Evolutionary conservation across 306 rosid species (phyloP).

Genomic region (Leucaena leucocephala): DNA sequence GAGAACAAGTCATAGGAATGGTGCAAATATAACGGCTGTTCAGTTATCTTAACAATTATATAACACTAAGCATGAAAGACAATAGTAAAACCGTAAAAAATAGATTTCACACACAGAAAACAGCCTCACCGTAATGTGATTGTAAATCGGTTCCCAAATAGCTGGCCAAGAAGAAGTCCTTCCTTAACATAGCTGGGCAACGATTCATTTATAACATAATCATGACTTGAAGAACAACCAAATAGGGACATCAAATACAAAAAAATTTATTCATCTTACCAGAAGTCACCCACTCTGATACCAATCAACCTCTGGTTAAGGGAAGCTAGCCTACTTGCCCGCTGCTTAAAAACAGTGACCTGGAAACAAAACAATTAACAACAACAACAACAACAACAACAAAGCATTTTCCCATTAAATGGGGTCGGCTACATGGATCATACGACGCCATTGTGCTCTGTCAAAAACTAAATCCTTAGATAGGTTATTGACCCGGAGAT

Average conservation of each 20-base stretch:
- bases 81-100: slow-evolving; percentile 24
- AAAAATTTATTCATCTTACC: slow-evolving; percentile 60
- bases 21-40: slow-evolving; percentile 23
- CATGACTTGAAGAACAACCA: slow-evolving; percentile 28
- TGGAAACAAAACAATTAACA: slow-evolving; percentile 48
- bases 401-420: too few species aligned
- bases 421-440: too few species aligned
- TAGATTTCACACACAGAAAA: slow-evolving; percentile 33
- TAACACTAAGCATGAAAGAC: slow-evolving; percentile 2
- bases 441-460: too few species aligned
- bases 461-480: too few species aligned
- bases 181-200: slow-evolving; percentile 74
- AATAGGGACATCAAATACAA: slow-evolving; percentile 6
- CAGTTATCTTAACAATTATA: slow-evolving; percentile 25
- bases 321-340: slow-evolving; percentile 77
- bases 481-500: too few species aligned
- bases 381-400: too few species aligned
- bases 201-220: slow-evolving; percentile 35
- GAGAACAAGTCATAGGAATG: slow-evolving; percentile 46
- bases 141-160: slow-evolving; percentile 84
- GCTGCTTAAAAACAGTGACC: slow-evolving; percentile 92
- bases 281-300: slow-evolving; percentile 88
- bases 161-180: slow-evolving; percentile 96
- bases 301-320: slow-evolving; percentile 87
- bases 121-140: slow-evolving; percentile 75